Conservation (phyloP, 306 rosid genomes). For the cucumber (Cucumis sativus) region Cucumber_9930_V3 NC_026658.2:3767501-3768000, state of each 20-base stretch:
- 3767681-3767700: slow-evolving; percentile 95
- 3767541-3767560: background rate
- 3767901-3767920: background rate
- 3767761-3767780: background rate
- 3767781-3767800: background rate
- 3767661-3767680: slow-evolving; percentile 79
- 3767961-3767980: background rate
- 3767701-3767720: slow-evolving; percentile 72
- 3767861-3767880: background rate
- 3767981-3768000: background rate
- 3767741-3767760: background rate
- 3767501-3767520: background rate
- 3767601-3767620: slow-evolving; percentile 97
- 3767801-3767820: background rate
- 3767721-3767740: background rate
- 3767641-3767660: slow-evolving; percentile 60
- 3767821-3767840: background rate
- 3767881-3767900: background rate
- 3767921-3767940: background rate
- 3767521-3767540: background rate
- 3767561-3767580: background rate
- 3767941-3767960: background rate
- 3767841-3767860: background rate
- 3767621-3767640: slow-evolving; percentile 96
- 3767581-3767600: slow-evolving; percentile 36